Base-by-base conservation (phyloP, 2,329 filamentous ascomycete genomes). In the Xylaria sp. region DNA sequence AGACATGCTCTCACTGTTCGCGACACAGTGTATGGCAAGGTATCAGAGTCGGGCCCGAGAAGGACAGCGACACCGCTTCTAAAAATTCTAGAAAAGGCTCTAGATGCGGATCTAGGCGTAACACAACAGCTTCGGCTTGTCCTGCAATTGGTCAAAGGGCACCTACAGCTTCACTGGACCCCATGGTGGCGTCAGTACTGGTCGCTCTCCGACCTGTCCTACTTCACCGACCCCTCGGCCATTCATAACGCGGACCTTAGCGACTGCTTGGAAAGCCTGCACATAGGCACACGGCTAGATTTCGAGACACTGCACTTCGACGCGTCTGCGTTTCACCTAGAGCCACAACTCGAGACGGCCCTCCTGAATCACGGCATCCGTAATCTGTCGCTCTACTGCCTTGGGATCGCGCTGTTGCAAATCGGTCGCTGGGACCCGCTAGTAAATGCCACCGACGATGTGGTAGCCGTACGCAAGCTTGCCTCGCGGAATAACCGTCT, bases 351-450 rank as follows among this genome's bases (percentile, higher is more conserved):
- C 11, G 28, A 25, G 3, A 15, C 15, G 12, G 43, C 40, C 23
- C n/a, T 15, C 11, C 53, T 64, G 23, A 57, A 15, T 11, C 17
- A 35, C 19, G 35, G 12, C 28, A 69, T 73, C 15, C 61, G 69
- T 6, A 74, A 72, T 49, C 40, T 71, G 37, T 67, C 70, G 2
- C 57, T 74, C 15, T 64, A 70, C 50, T 71, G 70, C 23, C 69
- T 74, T 1, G 73, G 73, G 1, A 70, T 71, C 0, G 70, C 70
- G 2, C 53, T 74, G 15, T 64, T 73, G 0, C 70, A 74, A 46
- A 74, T 74, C 19, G 71, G 69, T 3, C 64, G 65, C 5, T 70
- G 67, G 70, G 42, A 38, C 21, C 45, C 61, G 12, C 28, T 46
- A 37, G 15, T n/a, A 4, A 21, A 72, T 1, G 63, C 69, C 3